Percentiles rank a stretch among this genome's conserved stretches.
These are phyloP conservation scores for Clitoria ternatea DNA, from an alignment of 306 rosid species.

Conservation along the genomic window DNA sequence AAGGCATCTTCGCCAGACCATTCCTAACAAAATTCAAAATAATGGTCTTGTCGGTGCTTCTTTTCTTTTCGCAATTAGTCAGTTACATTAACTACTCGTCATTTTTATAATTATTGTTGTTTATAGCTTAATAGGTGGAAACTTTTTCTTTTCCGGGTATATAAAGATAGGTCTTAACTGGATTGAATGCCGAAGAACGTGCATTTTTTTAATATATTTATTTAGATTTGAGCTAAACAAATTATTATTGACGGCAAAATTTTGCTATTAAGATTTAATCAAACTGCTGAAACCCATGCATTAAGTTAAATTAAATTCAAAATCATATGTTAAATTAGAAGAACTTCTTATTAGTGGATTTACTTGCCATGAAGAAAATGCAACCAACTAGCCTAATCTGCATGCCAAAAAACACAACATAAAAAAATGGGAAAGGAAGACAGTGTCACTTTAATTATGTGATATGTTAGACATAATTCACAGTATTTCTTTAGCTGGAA, in stretches of 20 bases:
- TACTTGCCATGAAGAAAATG: too few species aligned
- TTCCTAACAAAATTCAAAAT: constrained; percentile 16
- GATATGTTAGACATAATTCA: background rate
- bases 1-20: background rate
- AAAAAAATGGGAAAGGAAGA: background rate
- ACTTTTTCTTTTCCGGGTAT: background rate
- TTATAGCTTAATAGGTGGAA: background rate
- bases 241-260: too few species aligned
- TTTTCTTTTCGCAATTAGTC: constrained; percentile 5
- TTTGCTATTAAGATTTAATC: too few species aligned
- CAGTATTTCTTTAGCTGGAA: constrained; percentile 22
- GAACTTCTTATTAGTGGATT: too few species aligned
- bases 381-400: too few species aligned
- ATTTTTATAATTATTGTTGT: background rate
- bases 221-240: too few species aligned
- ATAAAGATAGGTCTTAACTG: background rate
- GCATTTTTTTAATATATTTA: too few species aligned
- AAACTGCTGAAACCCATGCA: too few species aligned
- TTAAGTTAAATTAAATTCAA: too few species aligned
- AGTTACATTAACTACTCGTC: background rate
- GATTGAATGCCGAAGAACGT: too few species aligned
- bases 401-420: background rate
- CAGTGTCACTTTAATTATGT: constrained; percentile 15
- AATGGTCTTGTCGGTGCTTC: constrained; percentile 29
- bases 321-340: too few species aligned